Evolutionary conservation across 345 rosid genomes (phyloP).

Genomic region (Cardamine resedifolia): DNA sequence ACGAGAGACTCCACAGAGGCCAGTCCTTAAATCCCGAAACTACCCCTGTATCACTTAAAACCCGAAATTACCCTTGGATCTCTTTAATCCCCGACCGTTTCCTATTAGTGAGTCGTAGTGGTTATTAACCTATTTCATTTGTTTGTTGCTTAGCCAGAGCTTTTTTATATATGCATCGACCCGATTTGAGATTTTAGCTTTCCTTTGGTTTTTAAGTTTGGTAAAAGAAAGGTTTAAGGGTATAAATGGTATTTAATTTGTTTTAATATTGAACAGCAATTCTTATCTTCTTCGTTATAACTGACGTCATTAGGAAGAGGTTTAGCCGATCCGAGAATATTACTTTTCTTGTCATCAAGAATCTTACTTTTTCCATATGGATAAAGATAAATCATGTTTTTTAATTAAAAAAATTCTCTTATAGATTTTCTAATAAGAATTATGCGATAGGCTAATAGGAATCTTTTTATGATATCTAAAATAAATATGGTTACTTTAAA

Average conservation of each 20-base stretch:
- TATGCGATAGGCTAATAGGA: not conserved
- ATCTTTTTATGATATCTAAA: not conserved
- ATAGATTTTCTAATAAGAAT: not conserved
- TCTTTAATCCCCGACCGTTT: not conserved
- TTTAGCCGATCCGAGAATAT: not conserved
- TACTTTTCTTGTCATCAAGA: slow-evolving; percentile 8
- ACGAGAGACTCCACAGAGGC: not conserved
- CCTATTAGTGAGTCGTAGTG: not conserved
- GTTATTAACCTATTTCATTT: not conserved
- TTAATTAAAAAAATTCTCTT: not conserved
- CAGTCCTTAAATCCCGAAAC: not conserved
- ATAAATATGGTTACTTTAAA: not conserved
- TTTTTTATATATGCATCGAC: not conserved
- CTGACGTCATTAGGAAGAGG: not conserved
- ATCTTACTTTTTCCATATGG: slow-evolving; percentile 17
- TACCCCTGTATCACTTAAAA: not conserved
- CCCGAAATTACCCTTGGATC: slow-evolving; percentile 11
- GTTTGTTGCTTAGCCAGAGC: not conserved
- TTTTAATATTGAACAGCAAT: not conserved
- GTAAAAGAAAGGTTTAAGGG: not conserved
- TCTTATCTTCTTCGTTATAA: not conserved
- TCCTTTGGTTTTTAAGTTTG: too few relatives aligned
- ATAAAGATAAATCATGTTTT: slow-evolving; percentile 1
- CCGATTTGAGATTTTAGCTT: not conserved
- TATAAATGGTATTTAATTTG: not conserved